These are phyloP conservation scores for Micractinium sp. DNA, from an alignment of 139 green algal genomes.

Conservation along the genomic window DNA sequence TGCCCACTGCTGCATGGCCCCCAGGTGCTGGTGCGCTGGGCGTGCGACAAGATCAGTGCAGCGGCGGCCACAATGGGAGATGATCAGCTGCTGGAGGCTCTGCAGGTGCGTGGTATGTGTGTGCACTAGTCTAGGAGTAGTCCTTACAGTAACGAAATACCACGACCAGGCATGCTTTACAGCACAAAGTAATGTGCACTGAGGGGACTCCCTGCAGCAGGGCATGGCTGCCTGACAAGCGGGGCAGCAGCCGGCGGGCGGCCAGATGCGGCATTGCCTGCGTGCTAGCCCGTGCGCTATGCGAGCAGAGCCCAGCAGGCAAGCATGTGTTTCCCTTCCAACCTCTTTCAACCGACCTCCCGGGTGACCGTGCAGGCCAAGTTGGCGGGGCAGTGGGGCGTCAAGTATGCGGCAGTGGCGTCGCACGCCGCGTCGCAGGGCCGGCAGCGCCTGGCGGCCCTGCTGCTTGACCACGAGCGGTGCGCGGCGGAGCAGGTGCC, in stretches of 20 bases:
- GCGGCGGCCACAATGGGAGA: conserved; percentile 55
- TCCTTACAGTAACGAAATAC: too few relatives aligned
- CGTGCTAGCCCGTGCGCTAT: neutral
- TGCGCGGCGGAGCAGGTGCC: conserved; percentile 70
- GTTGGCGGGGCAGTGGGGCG: conserved; percentile 58
- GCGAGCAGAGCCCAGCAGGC: neutral
- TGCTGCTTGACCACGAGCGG: conserved; percentile 76
- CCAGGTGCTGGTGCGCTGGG: conserved; percentile 84
- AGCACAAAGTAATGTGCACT: too few relatives aligned
- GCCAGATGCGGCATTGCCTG: neutral
- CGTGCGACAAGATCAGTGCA: conserved; percentile 78
- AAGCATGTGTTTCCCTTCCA: neutral
- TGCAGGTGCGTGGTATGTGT: conserved; percentile 39
- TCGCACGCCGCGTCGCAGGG: conserved; percentile 56
- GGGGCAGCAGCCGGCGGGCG: neutral
- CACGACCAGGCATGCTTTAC: too few relatives aligned
- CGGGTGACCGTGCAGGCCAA: conserved; percentile 43
- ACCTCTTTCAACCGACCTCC: neutral
- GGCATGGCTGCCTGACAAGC: too few relatives aligned
- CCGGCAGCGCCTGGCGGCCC: conserved; percentile 57
- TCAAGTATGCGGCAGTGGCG: conserved; percentile 66
- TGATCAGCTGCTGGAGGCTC: conserved; percentile 59
- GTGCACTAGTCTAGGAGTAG: neutral
- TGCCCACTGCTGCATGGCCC: neutral
- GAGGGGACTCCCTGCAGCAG: too few relatives aligned